Conservation (phyloP, 306 rosid species). For the Coriaria nepalensis region DNA sequence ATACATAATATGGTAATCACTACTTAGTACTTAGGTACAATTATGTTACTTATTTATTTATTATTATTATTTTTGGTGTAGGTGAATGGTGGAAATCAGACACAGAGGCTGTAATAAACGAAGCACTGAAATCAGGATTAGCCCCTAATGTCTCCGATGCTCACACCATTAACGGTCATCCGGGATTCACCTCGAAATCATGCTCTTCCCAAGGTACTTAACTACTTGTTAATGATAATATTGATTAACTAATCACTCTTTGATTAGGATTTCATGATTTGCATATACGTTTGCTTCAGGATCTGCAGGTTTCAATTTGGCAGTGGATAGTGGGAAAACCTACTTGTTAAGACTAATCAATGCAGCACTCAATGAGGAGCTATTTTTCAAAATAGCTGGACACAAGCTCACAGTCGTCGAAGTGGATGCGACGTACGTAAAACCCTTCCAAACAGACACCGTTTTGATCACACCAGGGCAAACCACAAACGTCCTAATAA, state of each 20-base stretch:
- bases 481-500: slow-evolving; percentile 62
- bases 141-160: slow-evolving; percentile 90
- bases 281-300: background rate
- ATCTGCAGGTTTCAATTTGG: slow-evolving; percentile 40
- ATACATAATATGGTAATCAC: too few relatives aligned
- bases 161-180: slow-evolving; percentile 79
- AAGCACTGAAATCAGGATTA: slow-evolving; percentile 59
- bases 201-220: slow-evolving; percentile 49
- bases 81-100: slow-evolving; percentile 99
- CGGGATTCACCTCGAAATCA: slow-evolving; percentile 38
- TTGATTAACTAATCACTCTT: background rate
- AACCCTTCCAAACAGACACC: slow-evolving; percentile 58
- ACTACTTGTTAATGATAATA: background rate
- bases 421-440: slow-evolving; percentile 71
- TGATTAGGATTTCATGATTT: background rate
- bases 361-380: slow-evolving; percentile 96
- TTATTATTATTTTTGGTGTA: slow-evolving; percentile 9
- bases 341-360: slow-evolving; percentile 68
- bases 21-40: too few relatives aligned
- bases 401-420: slow-evolving; percentile 61
- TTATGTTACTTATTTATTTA: too few relatives aligned
- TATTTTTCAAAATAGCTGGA: slow-evolving; percentile 85
- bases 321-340: slow-evolving; percentile 49
- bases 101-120: slow-evolving; percentile 69
- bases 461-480: slow-evolving; percentile 73